Base-by-base conservation (phyloP, 306 rosid species). In the Abrus pulchellus region DNA sequence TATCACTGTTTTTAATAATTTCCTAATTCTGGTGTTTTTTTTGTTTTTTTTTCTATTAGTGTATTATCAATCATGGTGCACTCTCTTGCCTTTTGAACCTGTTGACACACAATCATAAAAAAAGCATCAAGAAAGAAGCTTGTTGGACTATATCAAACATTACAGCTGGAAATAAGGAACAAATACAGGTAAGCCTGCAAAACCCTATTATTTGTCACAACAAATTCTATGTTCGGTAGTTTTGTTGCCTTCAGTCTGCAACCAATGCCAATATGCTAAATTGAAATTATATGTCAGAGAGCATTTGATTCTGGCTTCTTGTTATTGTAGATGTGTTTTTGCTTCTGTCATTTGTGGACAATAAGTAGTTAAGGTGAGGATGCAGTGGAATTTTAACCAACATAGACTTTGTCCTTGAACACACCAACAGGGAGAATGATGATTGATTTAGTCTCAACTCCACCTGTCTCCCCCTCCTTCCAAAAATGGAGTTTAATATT, bases 81-180 rank as follows among this genome's bases (percentile, higher is more conserved):
- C 97, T 93, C 49, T 88, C 90, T 38, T 87, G 87, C 89, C 97
- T 93, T 81, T 75, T 93, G 86, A 85, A 84, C 76, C 74, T 93
- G 73, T 83, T 93, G 97, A 75, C 89, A 28, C 90, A 93, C 49
- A 86, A 84, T 79, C 94, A 87, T 78, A 90, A 91, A 67, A 91
- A 93, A 83, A 87, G 90, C 87, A 93, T 93, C 63, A 91, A 90
- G 91, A 91, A 90, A 85, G 97, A 93, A 91, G 93, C 97, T 36
- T 93, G 97, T 75, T 93, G 97, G 97, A 88, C 97, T 5, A 86
- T 93, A 79, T 93, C 97, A 82, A 93, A 91, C 77, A 90, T 93
- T 20, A 93, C 97, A 43, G 97, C 97, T 72, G 97, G 97, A 79
- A 91, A 88, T 80, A 90, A 48, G 75, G 93, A 93, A 45, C 97